Base-by-base conservation (phyloP, 2,329 filamentous ascomycete species). In the Huntiella savannae region DNA sequence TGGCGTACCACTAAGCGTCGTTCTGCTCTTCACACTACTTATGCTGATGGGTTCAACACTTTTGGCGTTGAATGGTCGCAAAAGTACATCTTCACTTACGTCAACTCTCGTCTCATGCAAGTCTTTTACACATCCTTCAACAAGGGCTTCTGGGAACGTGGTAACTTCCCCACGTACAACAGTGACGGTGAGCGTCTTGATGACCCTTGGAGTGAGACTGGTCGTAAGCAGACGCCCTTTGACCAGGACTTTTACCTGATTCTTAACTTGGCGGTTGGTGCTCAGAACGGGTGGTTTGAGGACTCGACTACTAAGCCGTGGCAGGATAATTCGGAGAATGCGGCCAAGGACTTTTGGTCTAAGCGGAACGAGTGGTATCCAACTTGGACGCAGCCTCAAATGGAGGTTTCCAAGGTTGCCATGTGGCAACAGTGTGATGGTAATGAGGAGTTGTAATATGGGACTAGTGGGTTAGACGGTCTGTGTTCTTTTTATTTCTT, bases 1-100 rank as follows among this genome's bases (percentile, higher is more conserved):
- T 91, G 81, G 81, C 71, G 74, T 53, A 88, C 82, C 51, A 87
- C 86, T 59, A 76, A 79, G 57, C 88, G 87, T 67, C 75, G 76
- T 46, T 63, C 70, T 51, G 78, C 82, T 8, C 68, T 85, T 28
- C 83, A 85, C 63, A 82, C 78, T 4, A 83, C 80, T 1, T 92
- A 79, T 60, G 62, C 76, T 32, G 62, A 66, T 1, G 71, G 63
- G 17, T 84, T 77, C 64, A 82, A 92, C 64, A 84, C 73, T 0
- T 92, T 77, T 55, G 84, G 84, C 11, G 61, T 92, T 2, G 84
- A 92, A 62, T 92, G 84, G 84, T 85, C 76, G 44, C 73, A 88
- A 54, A 88, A 87, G 60, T 91, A 92, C 60, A 65, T 91, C 50
- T 92, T 88, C 65, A 87, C 82, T 17, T 92, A 86, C 58, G 70